A percentile compares a stretch with the other conserved stretches of the same genome.
Conservation (phyloP, 805 yeast genomes). For the Blastobotrys attinorum region DNA sequence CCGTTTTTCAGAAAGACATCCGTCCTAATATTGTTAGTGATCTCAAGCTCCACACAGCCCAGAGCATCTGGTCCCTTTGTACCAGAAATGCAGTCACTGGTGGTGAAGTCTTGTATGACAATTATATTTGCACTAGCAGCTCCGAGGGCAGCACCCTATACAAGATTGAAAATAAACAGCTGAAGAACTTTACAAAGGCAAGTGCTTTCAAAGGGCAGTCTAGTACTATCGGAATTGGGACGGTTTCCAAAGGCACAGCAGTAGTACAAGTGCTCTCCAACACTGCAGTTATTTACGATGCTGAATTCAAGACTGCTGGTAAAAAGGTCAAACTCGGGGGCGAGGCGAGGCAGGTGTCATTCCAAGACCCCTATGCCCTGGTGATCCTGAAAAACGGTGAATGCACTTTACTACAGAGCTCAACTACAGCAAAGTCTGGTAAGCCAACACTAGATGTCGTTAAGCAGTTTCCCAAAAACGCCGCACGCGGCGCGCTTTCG, state of each 20-base stretch:
- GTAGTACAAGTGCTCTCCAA: constrained; percentile 70
- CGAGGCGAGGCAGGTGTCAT: constrained; percentile 16
- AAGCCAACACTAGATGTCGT: constrained; percentile 4
- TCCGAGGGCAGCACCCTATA: constrained; percentile 36
- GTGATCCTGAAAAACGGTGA: constrained; percentile 21
- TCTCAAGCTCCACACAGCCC: constrained; percentile 61
- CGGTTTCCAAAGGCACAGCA: constrained; percentile 44
- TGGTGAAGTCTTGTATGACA: constrained; percentile 35
- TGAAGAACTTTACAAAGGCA: constrained; percentile 46
- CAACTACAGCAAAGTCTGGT: constrained; percentile 4
- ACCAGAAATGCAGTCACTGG: constrained; percentile 17
- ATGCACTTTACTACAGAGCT: constrained; percentile 3
- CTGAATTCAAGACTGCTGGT: constrained; percentile 8
- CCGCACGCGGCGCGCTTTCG: background rate
- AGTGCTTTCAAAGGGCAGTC: constrained; percentile 55
- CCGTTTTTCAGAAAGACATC: constrained; percentile 58
- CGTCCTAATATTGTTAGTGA: constrained; percentile 63
- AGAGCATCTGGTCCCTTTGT: constrained; percentile 66
- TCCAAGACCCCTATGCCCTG: constrained; percentile 20
- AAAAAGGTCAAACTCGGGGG: constrained; percentile 7
- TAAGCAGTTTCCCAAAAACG: background rate
- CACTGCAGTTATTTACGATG: constrained; percentile 47
- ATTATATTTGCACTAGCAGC: constrained; percentile 66
- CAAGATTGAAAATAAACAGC: constrained; percentile 30
- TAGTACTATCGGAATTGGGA: constrained; percentile 59